These are phyloP conservation scores for Chrysochromulina tobinii DNA, from an alignment of 78 protist genomes.

Conservation along the genomic window DNA sequence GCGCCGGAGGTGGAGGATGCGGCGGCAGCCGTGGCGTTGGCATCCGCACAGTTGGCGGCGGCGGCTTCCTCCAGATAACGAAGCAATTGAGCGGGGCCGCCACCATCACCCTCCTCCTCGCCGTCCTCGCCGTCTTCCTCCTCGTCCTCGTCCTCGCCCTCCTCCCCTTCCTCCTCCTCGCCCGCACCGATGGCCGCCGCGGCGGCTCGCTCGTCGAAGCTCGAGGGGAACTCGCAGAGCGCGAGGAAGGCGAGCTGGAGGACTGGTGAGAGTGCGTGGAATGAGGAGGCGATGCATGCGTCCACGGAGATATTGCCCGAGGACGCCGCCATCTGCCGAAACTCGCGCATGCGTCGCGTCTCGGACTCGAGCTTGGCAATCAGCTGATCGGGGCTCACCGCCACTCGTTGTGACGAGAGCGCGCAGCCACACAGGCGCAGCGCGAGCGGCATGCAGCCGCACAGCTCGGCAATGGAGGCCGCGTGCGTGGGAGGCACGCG, in stretches of 20 bases:
- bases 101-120: too few relatives aligned
- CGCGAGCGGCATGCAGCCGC: conserved; percentile 33
- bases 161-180: too few relatives aligned
- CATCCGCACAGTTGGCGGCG: too few relatives aligned
- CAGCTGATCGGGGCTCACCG: not conserved
- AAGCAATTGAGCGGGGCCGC: too few relatives aligned
- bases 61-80: too few relatives aligned
- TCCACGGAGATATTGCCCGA: not conserved
- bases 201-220: not conserved
- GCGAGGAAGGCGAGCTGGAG: not conserved
- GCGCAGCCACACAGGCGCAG: conserved; percentile 24
- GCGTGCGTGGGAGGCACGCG: conserved; percentile 9
- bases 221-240: not conserved
- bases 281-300: conserved; percentile 1
- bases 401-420: not conserved
- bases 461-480: not conserved
- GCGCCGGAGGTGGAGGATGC: too few relatives aligned
- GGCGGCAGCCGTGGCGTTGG: too few relatives aligned
- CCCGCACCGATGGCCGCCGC: not conserved
- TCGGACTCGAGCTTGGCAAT: not conserved
- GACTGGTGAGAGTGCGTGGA: not conserved
- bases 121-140: too few relatives aligned
- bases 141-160: too few relatives aligned
- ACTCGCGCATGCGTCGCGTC: not conserved
- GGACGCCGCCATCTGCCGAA: not conserved